phyloP scores from a whole-genome alignment of 441 rosid genomes.

The Gossypium laxum region DNA sequence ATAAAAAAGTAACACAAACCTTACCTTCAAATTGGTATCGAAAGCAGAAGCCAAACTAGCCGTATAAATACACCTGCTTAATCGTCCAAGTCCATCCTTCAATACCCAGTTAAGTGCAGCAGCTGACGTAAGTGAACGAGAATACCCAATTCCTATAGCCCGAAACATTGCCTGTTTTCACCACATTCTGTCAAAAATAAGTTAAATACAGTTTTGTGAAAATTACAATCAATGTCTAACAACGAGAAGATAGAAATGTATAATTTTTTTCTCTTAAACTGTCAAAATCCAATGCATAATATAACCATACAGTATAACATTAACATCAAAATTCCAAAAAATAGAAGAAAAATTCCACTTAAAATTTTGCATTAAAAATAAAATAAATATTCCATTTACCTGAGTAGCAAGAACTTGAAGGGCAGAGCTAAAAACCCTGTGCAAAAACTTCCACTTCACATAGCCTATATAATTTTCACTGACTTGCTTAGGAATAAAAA shows the following conservation, averaged over 20 bases:
- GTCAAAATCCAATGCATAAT: neutral
- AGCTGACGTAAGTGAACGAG: constrained; percentile 74
- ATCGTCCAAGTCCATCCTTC: constrained; percentile 83
- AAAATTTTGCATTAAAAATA: neutral
- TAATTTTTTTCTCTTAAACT: neutral
- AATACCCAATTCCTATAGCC: constrained; percentile 79
- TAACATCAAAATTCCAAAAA: neutral
- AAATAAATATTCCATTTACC: constrained; percentile 27
- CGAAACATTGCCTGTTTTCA: constrained; percentile 73
- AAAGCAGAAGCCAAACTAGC: constrained; percentile 82
- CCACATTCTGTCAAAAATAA: constrained; percentile 12
- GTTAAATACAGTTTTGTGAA: neutral
- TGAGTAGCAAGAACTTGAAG: constrained; percentile 94
- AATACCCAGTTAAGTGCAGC: constrained; percentile 90
- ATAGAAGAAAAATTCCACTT: neutral
- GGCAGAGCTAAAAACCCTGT: constrained; percentile 85
- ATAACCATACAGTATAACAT: neutral
- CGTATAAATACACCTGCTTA: constrained; percentile 82
- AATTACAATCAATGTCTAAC: neutral
- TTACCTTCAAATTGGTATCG: constrained; percentile 85
- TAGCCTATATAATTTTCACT: constrained; percentile 49
- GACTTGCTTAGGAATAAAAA: constrained; percentile 72
- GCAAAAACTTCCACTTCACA: constrained; percentile 88
- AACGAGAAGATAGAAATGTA: neutral
- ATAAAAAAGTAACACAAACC: neutral